Percentiles rank a stretch among this genome's conserved stretches.
Conservation (phyloP, 1,139 yeast genomes). For the Blastobotrys serpentis region DNA sequence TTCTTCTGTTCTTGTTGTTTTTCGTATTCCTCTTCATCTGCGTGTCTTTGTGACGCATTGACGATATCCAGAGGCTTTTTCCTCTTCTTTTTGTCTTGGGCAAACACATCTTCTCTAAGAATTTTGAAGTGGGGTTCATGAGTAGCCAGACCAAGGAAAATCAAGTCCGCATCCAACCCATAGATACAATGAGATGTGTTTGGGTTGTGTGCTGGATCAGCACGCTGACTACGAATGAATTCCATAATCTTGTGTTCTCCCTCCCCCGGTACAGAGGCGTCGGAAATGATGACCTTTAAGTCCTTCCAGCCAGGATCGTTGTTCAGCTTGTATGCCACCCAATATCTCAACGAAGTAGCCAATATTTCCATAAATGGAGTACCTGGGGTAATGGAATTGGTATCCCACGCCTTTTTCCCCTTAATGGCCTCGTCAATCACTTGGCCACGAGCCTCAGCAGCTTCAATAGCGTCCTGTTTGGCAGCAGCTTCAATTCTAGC, state of each 20-base stretch:
- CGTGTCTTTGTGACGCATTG: constrained; percentile 37
- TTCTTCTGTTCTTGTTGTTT: constrained; percentile 56
- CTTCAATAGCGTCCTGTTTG: constrained; percentile 53
- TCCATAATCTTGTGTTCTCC: constrained; percentile 99
- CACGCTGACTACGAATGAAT: constrained; percentile 78
- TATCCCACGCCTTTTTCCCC: constrained; percentile 67
- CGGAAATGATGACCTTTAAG: constrained; percentile 79
- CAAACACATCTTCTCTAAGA: constrained; percentile 94
- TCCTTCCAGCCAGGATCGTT: constrained; percentile 91
- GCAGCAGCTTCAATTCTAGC: constrained; percentile 53
- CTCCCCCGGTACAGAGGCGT: constrained; percentile 99
- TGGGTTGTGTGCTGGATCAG: constrained; percentile 72
- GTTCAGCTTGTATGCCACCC: constrained; percentile 86
- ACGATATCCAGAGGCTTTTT: constrained; percentile 13
- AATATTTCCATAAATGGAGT: constrained; percentile 95
- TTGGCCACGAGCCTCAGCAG: constrained; percentile 50
- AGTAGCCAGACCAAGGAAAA: constrained; percentile 92
- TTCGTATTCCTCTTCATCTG: constrained; percentile 56
- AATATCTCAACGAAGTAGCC: constrained; percentile 80
- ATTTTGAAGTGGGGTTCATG: constrained; percentile 97
- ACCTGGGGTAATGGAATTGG: constrained; percentile 98
- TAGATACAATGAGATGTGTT: constrained; percentile 93
- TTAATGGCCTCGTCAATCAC: constrained; percentile 43
- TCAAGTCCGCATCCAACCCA: constrained; percentile 96
- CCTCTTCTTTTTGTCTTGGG: constrained; percentile 57